These are phyloP conservation scores for Emmonsia crescens DNA, from an alignment of 2,329 filamentous ascomycete species.

Conservation along the genomic window DNA sequence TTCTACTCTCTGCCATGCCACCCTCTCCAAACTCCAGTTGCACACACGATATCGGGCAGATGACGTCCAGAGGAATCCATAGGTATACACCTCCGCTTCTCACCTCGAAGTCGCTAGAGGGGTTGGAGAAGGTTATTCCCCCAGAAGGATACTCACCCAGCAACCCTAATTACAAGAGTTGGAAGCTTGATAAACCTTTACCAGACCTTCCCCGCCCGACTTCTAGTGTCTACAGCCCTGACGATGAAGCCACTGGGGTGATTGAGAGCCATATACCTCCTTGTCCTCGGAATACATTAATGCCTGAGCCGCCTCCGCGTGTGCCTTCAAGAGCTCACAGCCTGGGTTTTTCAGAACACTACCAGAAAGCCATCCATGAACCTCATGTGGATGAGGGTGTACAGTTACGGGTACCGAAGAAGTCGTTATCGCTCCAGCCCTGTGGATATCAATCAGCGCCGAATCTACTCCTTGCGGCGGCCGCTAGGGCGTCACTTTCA, in stretches of 20 bases:
- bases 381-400: not conserved
- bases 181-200: conserved; percentile 7
- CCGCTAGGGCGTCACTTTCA: not conserved
- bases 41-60: not conserved
- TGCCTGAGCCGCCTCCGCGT: not conserved
- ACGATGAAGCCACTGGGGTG: not conserved
- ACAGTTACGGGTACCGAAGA: not conserved
- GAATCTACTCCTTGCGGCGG: not conserved
- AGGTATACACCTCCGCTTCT: conserved; percentile 7
- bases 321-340: not conserved
- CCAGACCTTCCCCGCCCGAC: not conserved
- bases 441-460: not conserved
- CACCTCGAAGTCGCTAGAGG: conserved; percentile 12
- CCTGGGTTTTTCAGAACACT: not conserved
- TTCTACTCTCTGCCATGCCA: not conserved
- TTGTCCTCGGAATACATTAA: conserved; percentile 1
- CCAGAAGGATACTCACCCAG: conserved; percentile 4
- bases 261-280: not conserved
- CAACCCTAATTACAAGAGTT: not conserved
- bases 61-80: not conserved
- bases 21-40: not conserved
- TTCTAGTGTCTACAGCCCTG: conserved; percentile 1
- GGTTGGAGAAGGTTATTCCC: conserved; percentile 13
- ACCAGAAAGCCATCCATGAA: not conserved
- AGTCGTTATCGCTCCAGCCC: not conserved